Base-by-base conservation (phyloP, 768 basidiomycete species). In the Suillus fuscotomentosus region DNA sequence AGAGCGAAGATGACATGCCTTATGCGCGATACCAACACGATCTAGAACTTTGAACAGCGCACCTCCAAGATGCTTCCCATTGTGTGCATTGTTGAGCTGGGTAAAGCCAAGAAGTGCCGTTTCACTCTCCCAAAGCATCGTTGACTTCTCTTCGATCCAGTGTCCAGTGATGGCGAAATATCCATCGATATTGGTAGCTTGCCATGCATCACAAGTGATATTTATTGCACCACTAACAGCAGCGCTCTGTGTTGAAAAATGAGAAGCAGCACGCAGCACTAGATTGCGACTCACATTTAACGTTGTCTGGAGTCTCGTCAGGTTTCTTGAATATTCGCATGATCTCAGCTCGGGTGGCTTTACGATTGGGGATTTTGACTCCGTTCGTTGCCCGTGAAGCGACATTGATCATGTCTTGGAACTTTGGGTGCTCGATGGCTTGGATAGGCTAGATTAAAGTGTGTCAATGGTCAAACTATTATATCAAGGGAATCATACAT, bases 101-200 rank as follows among this genome's bases (percentile, higher is more conserved):
- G 71, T 70, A 34, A 82, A 82, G 2, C 77, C 77, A 0, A 81
- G 57, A 3, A 83, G 68, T 1, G 76, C 72, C 3, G 22, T 64
- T 31, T 78, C 56, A 9, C 77, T 67, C 27, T 63, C 62, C 78
- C 78, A 81, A 14, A 63, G n/a, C 0, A 11, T 63, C 36, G 14
- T 66, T 48, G 65, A 68, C 63, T 38, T 50, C 63, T 77, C 76
- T 63, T 80, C 75, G 48, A 80, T 73, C 76, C 77, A 81, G 61
- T 78, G 76, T 14, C 67, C 77, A 76, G 65, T 81, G 9, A 81
- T 73, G 1, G 76, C 77, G 63, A 81, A 79, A 66, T 81, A 82
- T 0, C 69, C 70, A 59, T 81, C 75, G 0, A 59, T 65, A 63
- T 81, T 81, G 8, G 56, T 65, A 0, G 81, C 82, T 55, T 79